phyloP scores from a whole-genome alignment of 2,329 filamentous ascomycete species.

The Stachybotrys echinatus region DNA sequence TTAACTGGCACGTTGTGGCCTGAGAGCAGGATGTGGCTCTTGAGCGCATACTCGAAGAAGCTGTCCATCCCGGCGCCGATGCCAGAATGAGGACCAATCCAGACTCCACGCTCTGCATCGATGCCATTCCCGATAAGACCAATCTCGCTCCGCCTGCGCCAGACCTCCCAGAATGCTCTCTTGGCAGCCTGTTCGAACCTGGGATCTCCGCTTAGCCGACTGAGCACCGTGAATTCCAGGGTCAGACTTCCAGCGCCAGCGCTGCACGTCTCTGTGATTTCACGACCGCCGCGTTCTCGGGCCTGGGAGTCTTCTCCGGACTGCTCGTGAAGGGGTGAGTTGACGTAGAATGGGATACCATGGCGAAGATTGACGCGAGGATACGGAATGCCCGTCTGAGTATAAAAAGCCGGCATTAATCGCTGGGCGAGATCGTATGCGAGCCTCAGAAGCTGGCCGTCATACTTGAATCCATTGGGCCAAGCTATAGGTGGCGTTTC shows the following conservation, averaged over 20 bases:
- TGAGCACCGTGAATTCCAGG: conserved; percentile 87
- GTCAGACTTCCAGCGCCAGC: conserved; percentile 95
- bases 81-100: conserved; percentile 85
- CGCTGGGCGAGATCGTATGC: conserved; percentile 80
- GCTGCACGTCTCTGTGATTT: conserved; percentile 94
- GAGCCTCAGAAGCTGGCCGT: conserved; percentile 85
- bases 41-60: conserved; percentile 97
- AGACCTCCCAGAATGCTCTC: conserved; percentile 95
- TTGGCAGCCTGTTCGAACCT: conserved; percentile 90
- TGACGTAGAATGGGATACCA: conserved; percentile 87
- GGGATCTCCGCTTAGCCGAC: conserved; percentile 76
- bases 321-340: conserved; percentile 69
- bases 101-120: conserved; percentile 83
- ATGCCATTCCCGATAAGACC: conserved; percentile 88
- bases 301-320: conserved; percentile 22
- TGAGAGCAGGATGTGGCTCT: conserved; percentile 86
- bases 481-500: conserved; percentile 58
- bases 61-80: conserved; percentile 96
- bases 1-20: conserved; percentile 58
- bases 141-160: conserved; percentile 78
- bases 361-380: conserved; percentile 87
- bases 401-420: conserved; percentile 87
- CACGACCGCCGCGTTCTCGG: conserved; percentile 35
- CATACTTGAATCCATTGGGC: conserved; percentile 74
- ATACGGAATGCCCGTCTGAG: conserved; percentile 86